Evolutionary conservation across 805 yeast genomes (phyloP).

Genomic region (Candida awuae): DNA sequence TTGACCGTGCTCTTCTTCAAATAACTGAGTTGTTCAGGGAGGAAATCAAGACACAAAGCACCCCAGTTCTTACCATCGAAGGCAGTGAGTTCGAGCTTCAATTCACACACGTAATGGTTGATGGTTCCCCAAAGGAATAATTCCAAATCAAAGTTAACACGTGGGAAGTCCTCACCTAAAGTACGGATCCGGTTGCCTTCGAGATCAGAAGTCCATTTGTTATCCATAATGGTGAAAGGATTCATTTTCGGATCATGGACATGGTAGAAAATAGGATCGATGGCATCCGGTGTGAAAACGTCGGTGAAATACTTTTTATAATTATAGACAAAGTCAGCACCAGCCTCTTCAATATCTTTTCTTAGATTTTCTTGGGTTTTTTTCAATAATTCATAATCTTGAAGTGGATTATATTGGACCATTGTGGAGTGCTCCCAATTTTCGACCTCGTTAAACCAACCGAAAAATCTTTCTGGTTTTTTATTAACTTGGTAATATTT

Average conservation of each 20-base stretch:
- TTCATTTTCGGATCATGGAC: constrained; percentile 50
- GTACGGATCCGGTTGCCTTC: constrained; percentile 27
- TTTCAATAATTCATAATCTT: constrained; percentile 24
- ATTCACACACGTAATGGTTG: constrained; percentile 28
- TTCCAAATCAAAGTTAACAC: constrained; percentile 28
- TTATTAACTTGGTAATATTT: constrained; percentile 49
- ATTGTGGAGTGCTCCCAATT: constrained; percentile 30
- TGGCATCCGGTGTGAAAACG: constrained; percentile 23
- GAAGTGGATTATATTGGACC: constrained; percentile 29
- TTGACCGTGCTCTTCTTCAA: constrained; percentile 18
- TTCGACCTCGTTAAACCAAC: constrained; percentile 26
- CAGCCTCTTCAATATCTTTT: constrained; percentile 18
- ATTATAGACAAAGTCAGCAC: constrained; percentile 22
- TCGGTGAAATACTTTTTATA: constrained; percentile 23
- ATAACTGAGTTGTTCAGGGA: constrained; percentile 22
- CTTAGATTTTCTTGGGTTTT: constrained; percentile 17
- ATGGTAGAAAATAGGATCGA: constrained; percentile 33
- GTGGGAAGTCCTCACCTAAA: constrained; percentile 29
- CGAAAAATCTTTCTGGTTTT: constrained; percentile 27
- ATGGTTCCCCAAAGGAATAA: constrained; percentile 28
- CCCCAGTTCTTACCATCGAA: constrained; percentile 19
- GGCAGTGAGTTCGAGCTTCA: constrained; percentile 18
- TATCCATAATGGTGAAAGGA: constrained; percentile 35
- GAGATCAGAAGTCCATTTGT: constrained; percentile 23
- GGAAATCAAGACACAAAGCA: constrained; percentile 22